Base-by-base conservation (phyloP, 192 early-diverging fungal species). In the Obelidium mucronatum region DNA sequence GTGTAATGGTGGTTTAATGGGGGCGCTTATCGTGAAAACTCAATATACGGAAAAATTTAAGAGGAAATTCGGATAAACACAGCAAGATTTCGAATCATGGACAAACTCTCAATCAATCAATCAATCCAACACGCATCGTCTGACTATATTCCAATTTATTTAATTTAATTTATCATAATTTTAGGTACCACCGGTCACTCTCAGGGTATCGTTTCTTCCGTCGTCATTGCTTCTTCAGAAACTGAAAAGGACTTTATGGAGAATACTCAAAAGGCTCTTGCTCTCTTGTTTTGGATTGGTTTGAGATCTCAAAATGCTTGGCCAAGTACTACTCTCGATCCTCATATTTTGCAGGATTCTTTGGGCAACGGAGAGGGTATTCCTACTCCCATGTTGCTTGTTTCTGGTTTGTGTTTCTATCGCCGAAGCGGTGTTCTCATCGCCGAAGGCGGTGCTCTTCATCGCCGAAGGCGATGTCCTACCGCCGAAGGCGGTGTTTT, bases 351-450 rank as follows among this genome's bases (percentile, higher is more conserved):
- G 33, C 90, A 95, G 81, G 96, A 96, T 79, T 96, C 94, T 30
- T 86, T 96, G 37, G 84, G 82, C 69, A 93, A 93, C 86, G 91
- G 92, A 72, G 96, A 98, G 81, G 96, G 95, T 61, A 92, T 91
- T 33, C 95, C 95, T 3, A 93, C 93, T 6, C 94, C 94, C 54
- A 98, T 98, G 96, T 86, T 98, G 71, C 90, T 92, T 70, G 86
- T 98, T 73, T 91, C 90, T 75, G 91, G 86, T 79, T 77, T 30
- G 67, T 31, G 13, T 26, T 66, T 55, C 24, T 37, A 35, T 66
- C 8, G 13, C n/a, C n/a, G n/a, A n/a, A n/a, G n/a, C 11, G 33
- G 8, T 60, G 11, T 60, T 13, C 26, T 60, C 8, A 52, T n/a
- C 51, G 51, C n/a, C n/a, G n/a, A n/a, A n/a, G n/a, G n/a, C n/a